Base-by-base conservation (phyloP, 768 basidiomycete species). In the Mycena vulgaris region DNA sequence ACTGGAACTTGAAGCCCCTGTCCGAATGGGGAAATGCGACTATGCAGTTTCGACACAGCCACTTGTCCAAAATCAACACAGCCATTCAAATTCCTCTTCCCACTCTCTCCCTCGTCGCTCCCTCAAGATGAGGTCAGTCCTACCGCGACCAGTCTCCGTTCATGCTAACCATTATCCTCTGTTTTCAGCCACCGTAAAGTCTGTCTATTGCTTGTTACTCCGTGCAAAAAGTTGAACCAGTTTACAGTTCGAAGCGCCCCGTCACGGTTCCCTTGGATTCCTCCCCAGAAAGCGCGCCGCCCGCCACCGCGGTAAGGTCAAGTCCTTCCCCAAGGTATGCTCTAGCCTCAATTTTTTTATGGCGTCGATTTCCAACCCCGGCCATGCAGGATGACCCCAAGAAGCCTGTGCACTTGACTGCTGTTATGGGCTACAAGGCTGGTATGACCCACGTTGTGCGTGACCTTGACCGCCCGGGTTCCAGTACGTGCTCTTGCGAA, bases 361-460 rank as follows among this genome's bases (percentile, higher is more conserved):
- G 17, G 23, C 19, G 19, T 25, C 30, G 53, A 31, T 31, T 30
- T 58, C 47, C 55, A 65, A 58, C 58, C 57, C 27, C 61, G 35
- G 40, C 19, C 28, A 5, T 48, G 14, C 75, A 98, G 97, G 98
- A 99, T 91, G 97, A 99, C 89, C 91, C 96, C 85, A 98, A 96
- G 89, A 98, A 98, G 85, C 96, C 95, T 66, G 96, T 97, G 70
- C 98, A 99, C 86, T 89, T 99, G 85, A 99, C 98, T 78, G 98
- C 98, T 75, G 87, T 93, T 81, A 90, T 99, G 92, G 98, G 97
- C 76, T 99, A 98, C 93, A 99, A 99, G 91, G 98, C 98, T 74
- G 98, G 98, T 78, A 99, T 99, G 97, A 98, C 96, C 84, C 98
- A 99, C 82, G 90, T 99, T 77, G 97, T 99, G 72, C 95, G 98